A percentile compares a stretch with the other conserved stretches of the same genome.
phyloP scores from a whole-genome alignment of 352 stramenopile genomes.

The Globisporangium uncinulatum region DNA sequence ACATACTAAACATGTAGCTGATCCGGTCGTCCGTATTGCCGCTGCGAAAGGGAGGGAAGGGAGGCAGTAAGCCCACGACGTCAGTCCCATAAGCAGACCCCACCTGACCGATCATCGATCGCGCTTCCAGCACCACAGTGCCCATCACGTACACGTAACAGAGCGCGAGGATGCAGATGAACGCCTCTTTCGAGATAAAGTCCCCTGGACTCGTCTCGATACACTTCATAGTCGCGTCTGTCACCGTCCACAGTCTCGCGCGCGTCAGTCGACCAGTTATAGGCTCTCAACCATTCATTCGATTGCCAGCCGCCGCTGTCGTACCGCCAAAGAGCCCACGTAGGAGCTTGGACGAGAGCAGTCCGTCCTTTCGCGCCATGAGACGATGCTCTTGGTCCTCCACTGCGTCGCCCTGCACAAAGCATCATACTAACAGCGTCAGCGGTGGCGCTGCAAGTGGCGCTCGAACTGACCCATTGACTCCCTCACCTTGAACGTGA shows the following conservation, averaged over 20 bases:
- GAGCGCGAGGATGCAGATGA: conserved; percentile 62
- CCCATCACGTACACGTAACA: conserved; percentile 59
- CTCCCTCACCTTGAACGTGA: conserved; percentile 75
- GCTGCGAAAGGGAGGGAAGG: conserved; percentile 24
- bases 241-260: neutral
- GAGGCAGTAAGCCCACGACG: too few relatives aligned
- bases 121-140: neutral
- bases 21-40: conserved; percentile 86
- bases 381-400: conserved; percentile 61
- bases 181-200: conserved; percentile 61
- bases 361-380: conserved; percentile 58
- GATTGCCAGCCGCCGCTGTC: neutral
- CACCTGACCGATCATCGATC: neutral
- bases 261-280: neutral
- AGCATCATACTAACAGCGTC: neutral
- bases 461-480: neutral
- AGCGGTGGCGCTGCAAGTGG: too few relatives aligned
- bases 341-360: conserved; percentile 74
- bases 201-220: conserved; percentile 54
- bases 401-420: conserved; percentile 50
- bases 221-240: conserved; percentile 60
- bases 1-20: conserved; percentile 85
- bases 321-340: conserved; percentile 68
- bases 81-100: neutral
- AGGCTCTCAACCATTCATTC: neutral